Conservation (phyloP, 1,284 basidiomycete species). For the Ustilago crameri region DNA sequence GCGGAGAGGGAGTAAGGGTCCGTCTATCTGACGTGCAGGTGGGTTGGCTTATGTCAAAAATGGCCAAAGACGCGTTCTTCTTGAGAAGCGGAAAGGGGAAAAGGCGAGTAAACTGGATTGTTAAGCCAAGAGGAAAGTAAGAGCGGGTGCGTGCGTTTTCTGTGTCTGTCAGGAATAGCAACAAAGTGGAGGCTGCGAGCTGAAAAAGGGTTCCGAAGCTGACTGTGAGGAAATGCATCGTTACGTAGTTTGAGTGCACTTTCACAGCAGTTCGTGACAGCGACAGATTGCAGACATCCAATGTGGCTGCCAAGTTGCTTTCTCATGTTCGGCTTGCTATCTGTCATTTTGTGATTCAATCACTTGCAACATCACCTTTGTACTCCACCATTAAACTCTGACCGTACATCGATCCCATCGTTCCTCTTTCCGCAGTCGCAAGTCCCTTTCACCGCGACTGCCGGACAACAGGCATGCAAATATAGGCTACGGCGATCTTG, state of each 20-base stretch:
- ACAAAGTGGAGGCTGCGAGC: neutral
- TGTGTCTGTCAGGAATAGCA: neutral
- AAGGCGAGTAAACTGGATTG: too few species aligned
- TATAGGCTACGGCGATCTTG: neutral
- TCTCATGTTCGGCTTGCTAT: too few species aligned
- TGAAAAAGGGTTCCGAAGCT: slow-evolving; percentile 6
- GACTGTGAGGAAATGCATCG: slow-evolving; percentile 19
- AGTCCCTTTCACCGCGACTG: neutral
- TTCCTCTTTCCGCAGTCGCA: too few species aligned
- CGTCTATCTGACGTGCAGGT: neutral
- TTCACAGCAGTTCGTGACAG: neutral
- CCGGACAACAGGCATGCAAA: slow-evolving; percentile 12
- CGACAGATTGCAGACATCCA: too few species aligned
- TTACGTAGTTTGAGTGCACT: slow-evolving; percentile 16
- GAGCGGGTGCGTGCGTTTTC: neutral
- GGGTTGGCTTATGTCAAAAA: neutral
- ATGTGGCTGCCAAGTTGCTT: too few species aligned
- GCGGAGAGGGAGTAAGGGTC: neutral
- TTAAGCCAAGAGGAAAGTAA: neutral
- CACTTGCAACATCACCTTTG: too few species aligned
- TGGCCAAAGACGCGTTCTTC: neutral
- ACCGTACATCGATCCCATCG: neutral
- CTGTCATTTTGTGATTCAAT: too few species aligned
- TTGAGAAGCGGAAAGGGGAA: too few species aligned
- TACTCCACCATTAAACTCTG: too few species aligned